Conservation (phyloP, 345 rosid genomes). For the Raphanus raphanistrum region DNA sequence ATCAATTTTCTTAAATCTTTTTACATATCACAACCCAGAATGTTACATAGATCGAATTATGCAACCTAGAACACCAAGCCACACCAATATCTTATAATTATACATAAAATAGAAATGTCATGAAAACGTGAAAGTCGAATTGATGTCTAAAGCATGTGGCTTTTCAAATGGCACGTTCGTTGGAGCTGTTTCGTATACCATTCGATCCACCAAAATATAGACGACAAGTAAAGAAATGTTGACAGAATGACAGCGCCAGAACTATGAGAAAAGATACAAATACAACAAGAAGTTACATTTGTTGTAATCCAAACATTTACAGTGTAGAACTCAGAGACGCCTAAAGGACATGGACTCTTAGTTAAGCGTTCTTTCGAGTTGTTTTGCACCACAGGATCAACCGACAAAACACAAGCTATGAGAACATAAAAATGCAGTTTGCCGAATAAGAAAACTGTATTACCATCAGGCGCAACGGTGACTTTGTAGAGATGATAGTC, state of each 20-base stretch:
- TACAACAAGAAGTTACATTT: background rate
- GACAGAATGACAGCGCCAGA: background rate
- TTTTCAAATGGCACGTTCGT: background rate
- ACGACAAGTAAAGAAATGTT: background rate
- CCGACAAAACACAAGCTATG: background rate
- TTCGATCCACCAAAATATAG: background rate
- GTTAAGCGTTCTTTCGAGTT: background rate
- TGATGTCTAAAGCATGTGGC: background rate
- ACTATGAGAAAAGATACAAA: too few relatives aligned
- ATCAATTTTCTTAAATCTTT: too few relatives aligned
- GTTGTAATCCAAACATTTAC: background rate
- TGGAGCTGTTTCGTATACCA: background rate
- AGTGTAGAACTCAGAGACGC: background rate
- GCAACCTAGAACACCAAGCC: background rate
- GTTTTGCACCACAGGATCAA: background rate
- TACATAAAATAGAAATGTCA: too few relatives aligned
- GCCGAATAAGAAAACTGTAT: too few relatives aligned
- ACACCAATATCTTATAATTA: too few relatives aligned
- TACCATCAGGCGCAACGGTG: background rate
- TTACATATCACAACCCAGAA: too few relatives aligned
- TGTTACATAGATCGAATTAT: too few relatives aligned
- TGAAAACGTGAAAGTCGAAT: background rate
- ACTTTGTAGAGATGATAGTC: background rate
- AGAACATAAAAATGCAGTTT: too few relatives aligned
- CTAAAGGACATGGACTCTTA: background rate